These are phyloP conservation scores for Draba incana DNA, from an alignment of 345 rosid species.

Conservation along the genomic window DNA sequence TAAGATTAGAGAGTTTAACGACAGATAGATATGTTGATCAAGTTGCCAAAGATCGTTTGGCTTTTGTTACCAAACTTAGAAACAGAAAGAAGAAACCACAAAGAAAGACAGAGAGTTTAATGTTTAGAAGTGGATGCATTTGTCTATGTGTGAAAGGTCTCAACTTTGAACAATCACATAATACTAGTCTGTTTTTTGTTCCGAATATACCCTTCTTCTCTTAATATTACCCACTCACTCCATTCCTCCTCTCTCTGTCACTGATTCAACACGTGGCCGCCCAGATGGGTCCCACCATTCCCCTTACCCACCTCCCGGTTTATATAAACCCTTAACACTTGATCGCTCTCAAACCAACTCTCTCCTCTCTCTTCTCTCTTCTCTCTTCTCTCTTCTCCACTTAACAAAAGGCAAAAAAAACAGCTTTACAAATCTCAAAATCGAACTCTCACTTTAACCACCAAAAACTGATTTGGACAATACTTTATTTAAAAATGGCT, in stretches of 20 bases:
- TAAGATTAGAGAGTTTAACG: conserved; percentile 10
- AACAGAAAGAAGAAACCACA: conserved; percentile 23
- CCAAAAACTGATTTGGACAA: conserved; percentile 16
- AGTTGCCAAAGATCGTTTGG: conserved; percentile 19
- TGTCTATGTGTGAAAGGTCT: conserved; percentile 39
- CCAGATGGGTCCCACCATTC: conserved; percentile 23
- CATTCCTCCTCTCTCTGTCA: conserved; percentile 22
- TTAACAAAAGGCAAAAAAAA: conserved; percentile 9
- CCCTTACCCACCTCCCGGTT: conserved; percentile 33
- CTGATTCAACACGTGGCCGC: conserved; percentile 43
- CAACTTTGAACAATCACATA: conserved; percentile 6
- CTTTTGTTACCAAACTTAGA: conserved; percentile 26
- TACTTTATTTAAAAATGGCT: conserved; percentile 30
- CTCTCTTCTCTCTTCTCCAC: neutral
- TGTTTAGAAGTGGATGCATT: conserved; percentile 31
- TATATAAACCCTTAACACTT: conserved; percentile 41
- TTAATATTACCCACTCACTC: conserved; percentile 13
- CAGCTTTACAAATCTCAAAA: conserved; percentile 26
- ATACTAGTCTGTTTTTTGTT: conserved; percentile 2
- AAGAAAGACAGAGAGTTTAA: conserved; percentile 20
- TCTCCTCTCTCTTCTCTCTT: conserved; percentile 27
- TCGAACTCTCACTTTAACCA: conserved; percentile 17
- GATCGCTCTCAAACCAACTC: conserved; percentile 43
- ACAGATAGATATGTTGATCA: neutral
- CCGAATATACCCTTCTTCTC: conserved; percentile 27